Conservation (phyloP, 129 eudicot species). For the Ambrosia trifida region DNA sequence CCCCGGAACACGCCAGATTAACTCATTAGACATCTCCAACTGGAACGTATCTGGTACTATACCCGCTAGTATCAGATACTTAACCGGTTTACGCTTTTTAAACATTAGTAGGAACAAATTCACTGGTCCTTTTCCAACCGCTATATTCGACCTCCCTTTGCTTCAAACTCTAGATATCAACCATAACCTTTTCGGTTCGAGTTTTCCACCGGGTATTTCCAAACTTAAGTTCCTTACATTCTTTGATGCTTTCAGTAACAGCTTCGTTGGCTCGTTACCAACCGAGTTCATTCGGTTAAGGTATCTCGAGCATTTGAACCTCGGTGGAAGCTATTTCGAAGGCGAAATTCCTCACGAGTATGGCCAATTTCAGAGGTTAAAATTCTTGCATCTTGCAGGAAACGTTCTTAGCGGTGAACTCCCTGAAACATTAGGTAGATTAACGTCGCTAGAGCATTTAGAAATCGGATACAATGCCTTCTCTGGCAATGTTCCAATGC, state of each 20-base stretch:
- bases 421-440: constrained; percentile 52
- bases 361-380: constrained; percentile 52
- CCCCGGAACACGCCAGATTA: constrained; percentile 36
- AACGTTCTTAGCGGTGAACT: constrained; percentile 61
- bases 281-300: constrained; percentile 49
- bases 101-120: constrained; percentile 67
- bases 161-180: constrained; percentile 76
- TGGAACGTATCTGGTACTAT: constrained; percentile 76
- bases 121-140: constrained; percentile 52
- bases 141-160: constrained; percentile 54
- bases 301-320: constrained; percentile 69
- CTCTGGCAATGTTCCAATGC: constrained; percentile 48
- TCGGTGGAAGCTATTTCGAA: constrained; percentile 90
- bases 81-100: constrained; percentile 52
- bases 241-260: constrained; percentile 75
- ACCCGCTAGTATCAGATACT: constrained; percentile 50
- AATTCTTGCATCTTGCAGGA: constrained; percentile 64
- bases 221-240: constrained; percentile 46
- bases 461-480: constrained; percentile 84
- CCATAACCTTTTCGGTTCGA: constrained; percentile 56
- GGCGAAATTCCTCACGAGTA: constrained; percentile 69
- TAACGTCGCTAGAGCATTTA: constrained; percentile 51
- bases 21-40: constrained; percentile 60
- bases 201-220: constrained; percentile 71
- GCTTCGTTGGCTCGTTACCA: constrained; percentile 76